Evolutionary conservation across 1,284 basidiomycete genomes (phyloP), one percentile per base, ranked within the genome.

Genomic region (Tetrapyrgos nigripes): DNA sequence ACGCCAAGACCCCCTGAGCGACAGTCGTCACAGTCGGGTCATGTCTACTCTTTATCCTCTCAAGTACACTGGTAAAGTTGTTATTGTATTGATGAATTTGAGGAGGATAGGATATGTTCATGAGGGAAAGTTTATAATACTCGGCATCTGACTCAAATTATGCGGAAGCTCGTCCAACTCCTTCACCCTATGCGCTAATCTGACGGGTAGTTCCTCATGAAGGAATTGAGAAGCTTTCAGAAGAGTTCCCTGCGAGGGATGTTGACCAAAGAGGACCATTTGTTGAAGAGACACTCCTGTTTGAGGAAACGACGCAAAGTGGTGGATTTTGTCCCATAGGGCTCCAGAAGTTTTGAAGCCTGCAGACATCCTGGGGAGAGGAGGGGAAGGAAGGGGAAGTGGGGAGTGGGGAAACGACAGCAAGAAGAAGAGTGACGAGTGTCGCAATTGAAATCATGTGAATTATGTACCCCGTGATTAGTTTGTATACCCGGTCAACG

Each of bases 11-110:
- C 56, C 91, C 97, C 74, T 98, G 96, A 0, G 94, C 96, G 51
- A 98, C 92, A 5, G 96, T 98, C 1, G 97, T 97, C 8, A 99
- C 97, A 0, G 97, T 98, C 0, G 96, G 96, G 72, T 99, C 97
- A 76, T 99, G 97, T 27, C 97, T 83, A 64, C 84, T 88, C 78
- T 99, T 99, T 80, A 99, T 97, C 44, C 86, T 82, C 58, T 97
- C 92, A 3, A 99, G 83, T 13, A 89, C 78, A 64, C 89, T 89
- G 1, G 97, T 99, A 76, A 99, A 98, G 13, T 86, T 81, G 53
- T 89, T 88, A 73, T 99, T 99, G 79, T 96, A 98, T 66, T 97
- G 94, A 66, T 90, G 88, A 1, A 99, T 87, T 72, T 97, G 94
- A 0, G 96, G 95, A 1, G 97, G 97, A 87, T 95, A 98, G 21